phyloP scores from a whole-genome alignment of 2,329 filamentous ascomycete genomes.

The Claviceps cyperi region DNA sequence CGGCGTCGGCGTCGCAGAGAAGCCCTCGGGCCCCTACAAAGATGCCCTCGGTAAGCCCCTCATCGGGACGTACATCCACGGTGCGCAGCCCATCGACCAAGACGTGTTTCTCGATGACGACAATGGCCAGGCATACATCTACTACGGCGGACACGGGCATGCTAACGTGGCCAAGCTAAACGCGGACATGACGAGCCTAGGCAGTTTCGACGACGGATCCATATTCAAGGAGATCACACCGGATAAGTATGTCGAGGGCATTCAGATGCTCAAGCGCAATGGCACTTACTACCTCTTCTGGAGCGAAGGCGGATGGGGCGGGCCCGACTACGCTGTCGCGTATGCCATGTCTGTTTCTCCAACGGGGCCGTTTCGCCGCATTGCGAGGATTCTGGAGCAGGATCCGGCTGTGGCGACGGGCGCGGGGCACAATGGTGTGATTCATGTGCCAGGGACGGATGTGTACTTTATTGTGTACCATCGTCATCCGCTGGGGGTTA shows the following conservation, averaged over 20 bases:
- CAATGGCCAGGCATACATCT: slow-evolving; percentile 25
- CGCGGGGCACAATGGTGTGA: slow-evolving; percentile 29
- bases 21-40: slow-evolving; percentile 20
- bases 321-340: slow-evolving; percentile 30
- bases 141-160: slow-evolving; percentile 24
- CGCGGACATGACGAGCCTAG: slow-evolving; percentile 26
- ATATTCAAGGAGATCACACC: slow-evolving; percentile 31
- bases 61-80: slow-evolving; percentile 25
- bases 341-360: slow-evolving; percentile 27
- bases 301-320: slow-evolving; percentile 32
- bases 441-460: slow-evolving; percentile 30
- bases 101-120: slow-evolving; percentile 27
- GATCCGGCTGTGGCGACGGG: slow-evolving; percentile 25
- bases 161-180: slow-evolving; percentile 28
- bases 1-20: slow-evolving; percentile 20
- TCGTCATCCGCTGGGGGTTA: slow-evolving; percentile 27
- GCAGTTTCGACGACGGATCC: slow-evolving; percentile 24
- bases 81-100: slow-evolving; percentile 30
- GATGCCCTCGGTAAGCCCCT: slow-evolving; percentile 21
- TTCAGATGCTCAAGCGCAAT: slow-evolving; percentile 30
- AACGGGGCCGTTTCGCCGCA: slow-evolving; percentile 25
- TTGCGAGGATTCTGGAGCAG: slow-evolving; percentile 27
- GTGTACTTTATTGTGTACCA: slow-evolving; percentile 35
- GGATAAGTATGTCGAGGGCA: slow-evolving; percentile 19
- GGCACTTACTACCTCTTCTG: slow-evolving; percentile 32